Base-by-base conservation (phyloP, 176 grass and related monocot genomes). In the Metroxylon sagu region DNA sequence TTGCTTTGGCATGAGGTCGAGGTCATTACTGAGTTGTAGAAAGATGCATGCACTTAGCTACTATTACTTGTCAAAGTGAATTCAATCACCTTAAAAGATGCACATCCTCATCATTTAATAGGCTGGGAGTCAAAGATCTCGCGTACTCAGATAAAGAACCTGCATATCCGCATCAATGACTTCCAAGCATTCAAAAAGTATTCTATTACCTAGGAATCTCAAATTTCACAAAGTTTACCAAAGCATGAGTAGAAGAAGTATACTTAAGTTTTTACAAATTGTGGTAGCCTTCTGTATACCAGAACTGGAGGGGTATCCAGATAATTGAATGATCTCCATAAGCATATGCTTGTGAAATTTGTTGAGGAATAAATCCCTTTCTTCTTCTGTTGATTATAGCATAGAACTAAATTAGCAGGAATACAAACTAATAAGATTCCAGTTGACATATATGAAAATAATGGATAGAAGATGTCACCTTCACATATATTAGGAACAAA, bases 401-500 rank as follows among this genome's bases (percentile, higher is more conserved):
- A 70, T 30, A 50, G 3, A 66, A 43, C 35, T 43, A 7, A 43
- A 43, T 43, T 43, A 43, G 7, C 8, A 2, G 35, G 35, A 12
- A 7, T 12, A 2, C 8, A 43, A 43, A 43, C 8, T 43, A 43
- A 14, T 14, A 43, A 43, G 8, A 14, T 43, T 43, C 8, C 35
- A 43, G 10, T 43, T 43, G 5, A 43, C 8, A 52, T 65, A 69
- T 23, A 75, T 75, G 54, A 16, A 21, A 82, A 14, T 29, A 73
- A 49, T 39, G 48, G 69, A 23, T 49, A 57, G 15, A 81, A 69
- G 17, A 52, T 56, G 76, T 82, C n/a, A 97, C 92, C 92, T 91
- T 85, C 84, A 70, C 87, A 97, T 67, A 97, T 97, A 73, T 88
- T 88, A 49, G 92, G 87, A 74, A 97, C 78, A 67, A 97, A 97